Evolutionary conservation across 257 asterid genomes (phyloP), one percentile per base, ranked within the genome.

Genomic region (Solanum gandarillasii): DNA sequence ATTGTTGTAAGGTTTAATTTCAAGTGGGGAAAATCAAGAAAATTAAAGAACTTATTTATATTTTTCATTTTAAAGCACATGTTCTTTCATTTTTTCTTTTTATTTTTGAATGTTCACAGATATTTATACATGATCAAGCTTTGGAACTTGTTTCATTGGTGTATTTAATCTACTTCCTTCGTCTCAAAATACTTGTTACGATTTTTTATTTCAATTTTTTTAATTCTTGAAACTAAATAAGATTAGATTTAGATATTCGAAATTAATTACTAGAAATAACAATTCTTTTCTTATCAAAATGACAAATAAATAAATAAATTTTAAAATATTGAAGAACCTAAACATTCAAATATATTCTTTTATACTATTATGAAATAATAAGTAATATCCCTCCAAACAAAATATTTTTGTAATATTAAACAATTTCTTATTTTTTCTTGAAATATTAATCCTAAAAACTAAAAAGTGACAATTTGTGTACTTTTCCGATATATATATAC

Each of bases 141-240:
- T 75, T 23, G 52, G 20, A 36, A n/a, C 32, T 36, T 75, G 55
- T 36, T 75, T n/a, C 11, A 75, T 75, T 36, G 83, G 32, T 75
- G 20, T 74, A 74, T 21, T 35, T 32, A 20, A 8, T 23, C 3
- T 60, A 23, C 70, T 23, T 23, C 14, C 2, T 60, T 60, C 0
- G 3, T 23, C 6, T 0, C 13, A 23, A 4, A 21, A 21, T 60
- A 60, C 29, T 60, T 13, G 12, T 21, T 0, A 60, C 29, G 0
- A 23, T 60, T 60, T 60, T 60, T 0, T 0, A 62, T 62, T 23
- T 62, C 3, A 1, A 62, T 0, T 62, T 62, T 62, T 23, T 62
- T 62, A n/a, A 62, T 62, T 62, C 7, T 62, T 0, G 0, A 62
- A n/a, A 0, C 3, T 62, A 62, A 62, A 62, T 21, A 9, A 9